Evolutionary conservation across 2,329 filamentous ascomycete species (phyloP).

Genomic region (Sordariomycetes sp.): DNA sequence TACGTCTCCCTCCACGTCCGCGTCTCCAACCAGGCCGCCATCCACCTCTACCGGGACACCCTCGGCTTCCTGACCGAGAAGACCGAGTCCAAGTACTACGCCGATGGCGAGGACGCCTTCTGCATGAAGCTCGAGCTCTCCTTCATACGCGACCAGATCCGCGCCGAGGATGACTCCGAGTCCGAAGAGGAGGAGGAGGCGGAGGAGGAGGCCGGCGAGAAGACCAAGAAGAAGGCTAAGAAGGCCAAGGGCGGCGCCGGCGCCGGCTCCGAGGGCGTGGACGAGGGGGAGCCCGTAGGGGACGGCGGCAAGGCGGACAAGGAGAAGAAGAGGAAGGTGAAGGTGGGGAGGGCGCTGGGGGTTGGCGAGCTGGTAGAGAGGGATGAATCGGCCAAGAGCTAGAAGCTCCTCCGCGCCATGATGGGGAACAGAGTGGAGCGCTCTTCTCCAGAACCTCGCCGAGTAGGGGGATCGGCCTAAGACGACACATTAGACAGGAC

Average conservation of each 20-base stretch:
- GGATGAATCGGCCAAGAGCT: constrained; percentile 43
- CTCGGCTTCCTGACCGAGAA: constrained; percentile 83
- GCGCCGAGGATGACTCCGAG: constrained; percentile 28
- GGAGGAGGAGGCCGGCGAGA: constrained; percentile 34
- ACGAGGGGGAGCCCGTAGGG: constrained; percentile 64
- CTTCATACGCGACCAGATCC: constrained; percentile 39
- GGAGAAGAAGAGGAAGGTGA: constrained; percentile 68
- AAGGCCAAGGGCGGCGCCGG: constrained; percentile 57
- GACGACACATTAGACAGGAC: too few species aligned
- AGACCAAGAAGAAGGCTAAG: constrained; percentile 18
- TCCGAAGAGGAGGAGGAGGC: constrained; percentile 18
- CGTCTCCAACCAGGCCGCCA: constrained; percentile 81
- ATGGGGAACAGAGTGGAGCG: too few species aligned
- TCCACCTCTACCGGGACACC: constrained; percentile 87
- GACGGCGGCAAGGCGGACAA: constrained; percentile 41
- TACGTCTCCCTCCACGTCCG: constrained; percentile 97
- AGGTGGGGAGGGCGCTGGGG: constrained; percentile 69
- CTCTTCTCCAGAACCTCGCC: too few species aligned
- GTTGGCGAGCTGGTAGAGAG: constrained; percentile 70
- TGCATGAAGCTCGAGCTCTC: constrained; percentile 84
- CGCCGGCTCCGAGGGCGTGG: constrained; percentile 20
- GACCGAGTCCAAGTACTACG: constrained; percentile 85
- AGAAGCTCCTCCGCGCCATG: constrained; percentile 5
- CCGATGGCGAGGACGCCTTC: constrained; percentile 92
- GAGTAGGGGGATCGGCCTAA: too few species aligned